These are phyloP conservation scores for Botrytis medusae DNA, from an alignment of 2,329 filamentous ascomycete species.

Conservation along the genomic window DNA sequence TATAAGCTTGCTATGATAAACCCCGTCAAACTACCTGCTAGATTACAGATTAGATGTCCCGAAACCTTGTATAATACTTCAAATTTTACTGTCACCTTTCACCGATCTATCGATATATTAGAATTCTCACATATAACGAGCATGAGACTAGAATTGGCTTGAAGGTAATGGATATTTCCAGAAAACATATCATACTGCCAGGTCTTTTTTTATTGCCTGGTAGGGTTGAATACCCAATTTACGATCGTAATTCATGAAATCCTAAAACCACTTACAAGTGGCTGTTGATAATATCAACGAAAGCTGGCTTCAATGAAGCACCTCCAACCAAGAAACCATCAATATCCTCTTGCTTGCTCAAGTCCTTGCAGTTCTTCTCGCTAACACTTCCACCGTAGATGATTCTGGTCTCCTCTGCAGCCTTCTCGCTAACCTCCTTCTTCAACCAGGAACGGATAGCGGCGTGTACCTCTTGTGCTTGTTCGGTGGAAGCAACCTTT, in stretches of 20 bases:
- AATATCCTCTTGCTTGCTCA: conserved; percentile 90
- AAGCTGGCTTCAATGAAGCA: conserved; percentile 94
- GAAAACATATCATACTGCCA: conserved; percentile 3
- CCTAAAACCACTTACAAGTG: conserved; percentile 40
- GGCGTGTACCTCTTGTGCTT: conserved; percentile 92
- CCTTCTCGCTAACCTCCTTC: conserved; percentile 70
- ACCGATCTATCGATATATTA: not conserved
- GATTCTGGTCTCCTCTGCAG: conserved; percentile 84
- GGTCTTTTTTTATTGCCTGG: not conserved
- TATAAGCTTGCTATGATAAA: not conserved
- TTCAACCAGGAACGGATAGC: conserved; percentile 89
- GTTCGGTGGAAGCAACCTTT: conserved; percentile 83
- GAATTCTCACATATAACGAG: not conserved
- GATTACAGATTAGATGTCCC: not conserved
- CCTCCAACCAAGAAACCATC: conserved; percentile 97
- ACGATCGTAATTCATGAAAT: conserved; percentile 28
- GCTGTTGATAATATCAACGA: conserved; percentile 70
- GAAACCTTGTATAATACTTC: not conserved
- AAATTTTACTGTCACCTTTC: not conserved
- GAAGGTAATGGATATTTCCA: not conserved
- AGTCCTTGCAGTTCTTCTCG: conserved; percentile 96
- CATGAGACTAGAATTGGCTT: not conserved
- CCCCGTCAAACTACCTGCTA: not conserved
- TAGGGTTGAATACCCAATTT: conserved; percentile 9
- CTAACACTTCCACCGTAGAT: conserved; percentile 96